Percentiles rank a stretch among this genome's conserved stretches.
These are phyloP conservation scores for Drechslerella dactyloides DNA, from an alignment of 2,329 filamentous ascomycete genomes.

Conservation along the genomic window DNA sequence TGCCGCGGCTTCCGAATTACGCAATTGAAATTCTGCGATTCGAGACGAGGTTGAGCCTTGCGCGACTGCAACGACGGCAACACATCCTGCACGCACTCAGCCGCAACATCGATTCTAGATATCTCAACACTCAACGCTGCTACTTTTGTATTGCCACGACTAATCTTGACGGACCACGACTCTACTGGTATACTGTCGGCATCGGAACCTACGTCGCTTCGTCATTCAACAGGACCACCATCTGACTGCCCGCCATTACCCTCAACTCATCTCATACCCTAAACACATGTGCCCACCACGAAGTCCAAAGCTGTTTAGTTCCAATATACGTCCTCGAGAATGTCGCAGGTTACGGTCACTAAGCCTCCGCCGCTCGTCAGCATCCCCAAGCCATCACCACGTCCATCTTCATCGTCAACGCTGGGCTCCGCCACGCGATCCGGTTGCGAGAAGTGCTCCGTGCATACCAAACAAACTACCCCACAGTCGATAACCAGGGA, in stretches of 20 bases:
- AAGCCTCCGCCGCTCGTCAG: slow-evolving; percentile 19
- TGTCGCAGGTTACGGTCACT: slow-evolving; percentile 28
- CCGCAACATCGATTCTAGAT: not conserved
- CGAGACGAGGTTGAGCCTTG: not conserved
- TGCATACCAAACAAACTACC: slow-evolving; percentile 23
- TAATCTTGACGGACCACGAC: too few relatives aligned
- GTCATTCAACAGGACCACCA: too few relatives aligned
- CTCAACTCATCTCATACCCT: too few relatives aligned
- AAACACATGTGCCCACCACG: not conserved
- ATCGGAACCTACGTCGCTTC: too few relatives aligned
- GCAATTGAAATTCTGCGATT: slow-evolving; percentile 26
- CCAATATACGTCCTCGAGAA: not conserved
- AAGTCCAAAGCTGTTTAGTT: not conserved
- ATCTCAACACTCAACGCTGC: too few relatives aligned
- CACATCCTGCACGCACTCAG: slow-evolving; percentile 14
- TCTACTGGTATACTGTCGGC: too few relatives aligned
- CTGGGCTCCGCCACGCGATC: slow-evolving; percentile 5
- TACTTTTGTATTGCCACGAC: too few relatives aligned
- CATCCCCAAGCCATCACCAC: slow-evolving; percentile 22
- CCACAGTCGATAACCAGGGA: slow-evolving; percentile 5
- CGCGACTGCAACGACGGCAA: slow-evolving; percentile 39
- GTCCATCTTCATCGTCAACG: slow-evolving; percentile 12
- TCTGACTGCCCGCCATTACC: not conserved
- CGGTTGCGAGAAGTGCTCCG: slow-evolving; percentile 30
- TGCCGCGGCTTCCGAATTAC: slow-evolving; percentile 31